A percentile compares a stretch with the other conserved stretches of the same genome.
Evolutionary conservation across 176 grass and related monocot genomes (phyloP).

Genomic region (Eleusine indica): DNA sequence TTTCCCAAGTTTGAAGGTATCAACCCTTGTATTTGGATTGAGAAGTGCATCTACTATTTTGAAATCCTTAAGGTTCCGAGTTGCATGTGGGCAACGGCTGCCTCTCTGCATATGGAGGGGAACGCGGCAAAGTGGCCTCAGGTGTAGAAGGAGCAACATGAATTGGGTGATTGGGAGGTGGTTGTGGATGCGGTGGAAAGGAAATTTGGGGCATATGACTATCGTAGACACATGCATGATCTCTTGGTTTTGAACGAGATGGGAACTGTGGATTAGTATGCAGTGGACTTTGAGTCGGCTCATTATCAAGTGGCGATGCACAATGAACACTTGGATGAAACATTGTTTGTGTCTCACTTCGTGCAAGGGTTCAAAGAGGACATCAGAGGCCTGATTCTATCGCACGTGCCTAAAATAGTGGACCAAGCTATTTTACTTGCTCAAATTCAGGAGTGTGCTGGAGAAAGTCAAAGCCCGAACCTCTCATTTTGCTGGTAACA

Average conservation of each 20-base stretch:
- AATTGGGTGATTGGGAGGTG: fast-evolving
- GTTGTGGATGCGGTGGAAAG: fast-evolving
- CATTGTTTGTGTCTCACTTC: background rate
- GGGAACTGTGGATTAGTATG: background rate
- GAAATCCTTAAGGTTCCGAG: background rate
- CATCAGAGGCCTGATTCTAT: fast-evolving
- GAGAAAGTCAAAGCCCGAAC: no score
- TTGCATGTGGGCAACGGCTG: background rate
- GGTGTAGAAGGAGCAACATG: background rate
- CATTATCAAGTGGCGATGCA: no score
- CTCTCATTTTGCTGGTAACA: no score
- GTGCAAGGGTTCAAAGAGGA: fast-evolving
- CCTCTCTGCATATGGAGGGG: background rate
- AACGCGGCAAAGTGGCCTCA: background rate
- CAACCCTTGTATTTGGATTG: background rate
- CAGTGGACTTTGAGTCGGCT: fast-evolving
- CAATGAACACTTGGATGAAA: background rate
- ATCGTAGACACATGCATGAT: background rate
- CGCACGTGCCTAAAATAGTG: background rate
- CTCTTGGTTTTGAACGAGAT: background rate
- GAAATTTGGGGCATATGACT: background rate
- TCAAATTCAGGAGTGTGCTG: background rate
- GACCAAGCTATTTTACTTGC: background rate
- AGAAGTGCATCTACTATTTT: background rate
- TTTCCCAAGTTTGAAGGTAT: background rate